phyloP scores from a whole-genome alignment of 345 rosid genomes.

The Triadica sebifera region DNA sequence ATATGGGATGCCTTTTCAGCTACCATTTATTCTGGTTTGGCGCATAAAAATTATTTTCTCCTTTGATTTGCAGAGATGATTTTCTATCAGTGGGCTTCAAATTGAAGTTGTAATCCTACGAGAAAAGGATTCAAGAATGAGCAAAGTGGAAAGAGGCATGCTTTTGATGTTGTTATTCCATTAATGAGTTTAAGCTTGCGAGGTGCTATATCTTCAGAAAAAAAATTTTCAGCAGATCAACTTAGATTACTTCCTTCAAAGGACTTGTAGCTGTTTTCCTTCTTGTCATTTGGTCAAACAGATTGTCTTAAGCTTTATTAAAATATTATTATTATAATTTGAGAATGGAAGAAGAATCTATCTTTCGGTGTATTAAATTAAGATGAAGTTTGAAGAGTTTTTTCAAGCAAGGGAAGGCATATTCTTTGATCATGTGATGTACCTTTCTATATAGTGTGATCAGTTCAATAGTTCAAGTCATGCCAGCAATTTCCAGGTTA shows the following conservation, averaged over 20 bases:
- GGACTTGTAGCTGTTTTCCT: no score
- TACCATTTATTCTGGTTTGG: not conserved
- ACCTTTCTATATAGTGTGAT: no score
- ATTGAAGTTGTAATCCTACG: constrained; percentile 37
- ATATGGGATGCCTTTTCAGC: no score
- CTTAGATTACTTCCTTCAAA: not conserved
- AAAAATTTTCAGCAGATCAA: not conserved
- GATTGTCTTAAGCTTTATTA: no score
- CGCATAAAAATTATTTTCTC: not conserved
- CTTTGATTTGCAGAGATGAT: constrained; percentile 44
- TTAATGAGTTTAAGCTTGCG: not conserved
- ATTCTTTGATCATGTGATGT: not conserved
- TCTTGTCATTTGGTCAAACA: no score
- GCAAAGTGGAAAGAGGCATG: not conserved
- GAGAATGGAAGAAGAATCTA: not conserved
- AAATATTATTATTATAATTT: no score
- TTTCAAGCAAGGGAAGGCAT: not conserved
- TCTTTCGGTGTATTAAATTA: no score
- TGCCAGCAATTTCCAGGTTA: no score
- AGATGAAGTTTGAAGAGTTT: no score
- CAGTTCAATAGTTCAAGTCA: no score
- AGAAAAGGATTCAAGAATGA: not conserved
- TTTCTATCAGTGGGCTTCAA: constrained; percentile 62
- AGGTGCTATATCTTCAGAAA: not conserved
- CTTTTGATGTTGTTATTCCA: not conserved